phyloP scores from a whole-genome alignment of 352 stramenopile species.

The Globisporangium orthogonon region DNA sequence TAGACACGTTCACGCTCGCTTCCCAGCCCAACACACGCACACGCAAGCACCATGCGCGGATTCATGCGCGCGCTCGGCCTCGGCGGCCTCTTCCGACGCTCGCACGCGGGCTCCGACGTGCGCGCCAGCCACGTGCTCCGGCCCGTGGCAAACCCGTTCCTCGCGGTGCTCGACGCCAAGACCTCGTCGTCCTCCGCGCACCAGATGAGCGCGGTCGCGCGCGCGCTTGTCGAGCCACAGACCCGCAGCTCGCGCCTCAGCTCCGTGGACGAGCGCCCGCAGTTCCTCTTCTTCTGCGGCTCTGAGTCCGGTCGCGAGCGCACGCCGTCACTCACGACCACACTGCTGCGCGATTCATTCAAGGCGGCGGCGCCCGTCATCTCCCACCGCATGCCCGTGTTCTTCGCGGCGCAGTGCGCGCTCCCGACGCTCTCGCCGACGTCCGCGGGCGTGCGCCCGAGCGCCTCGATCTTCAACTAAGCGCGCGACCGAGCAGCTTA shows the following conservation, averaged over 20 bases:
- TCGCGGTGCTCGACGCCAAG: slow-evolving; percentile 8
- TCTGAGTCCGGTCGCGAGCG: slow-evolving; percentile 27
- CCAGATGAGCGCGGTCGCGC: background rate
- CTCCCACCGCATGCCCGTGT: slow-evolving; percentile 67
- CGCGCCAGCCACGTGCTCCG: slow-evolving; percentile 17
- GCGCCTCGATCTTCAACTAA: slow-evolving; percentile 20
- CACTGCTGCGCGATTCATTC: slow-evolving; percentile 5
- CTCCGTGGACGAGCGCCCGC: slow-evolving; percentile 36
- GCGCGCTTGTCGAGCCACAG: slow-evolving; percentile 5
- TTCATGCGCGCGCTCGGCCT: slow-evolving; percentile 67
- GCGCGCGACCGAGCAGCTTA: background rate
- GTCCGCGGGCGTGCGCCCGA: slow-evolving; percentile 8
- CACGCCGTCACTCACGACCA: slow-evolving; percentile 5
- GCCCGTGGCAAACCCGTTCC: slow-evolving; percentile 23
- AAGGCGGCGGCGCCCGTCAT: slow-evolving; percentile 24
- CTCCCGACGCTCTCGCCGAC: slow-evolving; percentile 18
- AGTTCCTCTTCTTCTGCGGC: slow-evolving; percentile 79
- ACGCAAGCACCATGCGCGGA: slow-evolving; percentile 39
- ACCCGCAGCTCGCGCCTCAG: slow-evolving; percentile 17
- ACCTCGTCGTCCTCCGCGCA: background rate
- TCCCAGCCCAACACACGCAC: slow-evolving; percentile 4
- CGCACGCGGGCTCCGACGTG: slow-evolving; percentile 6
- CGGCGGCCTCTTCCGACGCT: slow-evolving; percentile 39
- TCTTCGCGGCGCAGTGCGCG: slow-evolving; percentile 29
- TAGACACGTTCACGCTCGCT: slow-evolving; percentile 13